Base-by-base conservation (phyloP, 495 filamentous ascomycete genomes). In the Penicillium verhagenii region DNA sequence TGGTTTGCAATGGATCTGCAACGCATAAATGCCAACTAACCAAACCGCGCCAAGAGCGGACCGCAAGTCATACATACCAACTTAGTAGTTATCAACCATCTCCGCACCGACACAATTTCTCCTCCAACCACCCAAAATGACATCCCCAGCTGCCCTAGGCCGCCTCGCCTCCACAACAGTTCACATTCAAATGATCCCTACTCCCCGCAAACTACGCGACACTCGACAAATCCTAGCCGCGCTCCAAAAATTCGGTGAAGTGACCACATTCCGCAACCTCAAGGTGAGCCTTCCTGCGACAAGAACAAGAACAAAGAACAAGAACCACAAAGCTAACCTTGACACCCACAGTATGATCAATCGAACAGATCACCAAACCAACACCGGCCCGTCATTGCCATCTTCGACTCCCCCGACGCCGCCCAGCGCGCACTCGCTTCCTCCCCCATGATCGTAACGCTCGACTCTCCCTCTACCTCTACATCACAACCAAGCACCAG, bases 221-320 rank as follows among this genome's bases (percentile, higher is more conserved):
- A 86, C 87, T 42, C 84, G 86, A 47, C 79, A 85, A 25, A 75
- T 97, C 26, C 76, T 95, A 21, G 76, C 79, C 31, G 80, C 86
- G 20, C 72, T 97, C 21, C 84, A 91, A 66, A 80, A 80, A 63
- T 88, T 88, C 68, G 91, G 90, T 48, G 82, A 91, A 47, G 81
- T 97, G 8, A 80, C 84, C 20, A 84, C 85, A 56, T 97, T 90
- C 73, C 83, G 85, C 67, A 85, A 81, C 59, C 72, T 91, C 18
- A 79, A 82, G 61, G 89, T 91, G 73, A 19, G 70, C 64, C 9
- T 6, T 23, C 6, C 25, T 10, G 28, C 3, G 24, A 38, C 29
- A 39, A 19, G 14, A 21, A 29, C 20, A 23, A 10, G 6, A 35
- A n/a, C 33, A 13, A 13, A n/a, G 25, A 14, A 19, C n/a, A 28